Conservation (phyloP, 176 grass and related monocot genomes). For the Oryza nivara region DNA sequence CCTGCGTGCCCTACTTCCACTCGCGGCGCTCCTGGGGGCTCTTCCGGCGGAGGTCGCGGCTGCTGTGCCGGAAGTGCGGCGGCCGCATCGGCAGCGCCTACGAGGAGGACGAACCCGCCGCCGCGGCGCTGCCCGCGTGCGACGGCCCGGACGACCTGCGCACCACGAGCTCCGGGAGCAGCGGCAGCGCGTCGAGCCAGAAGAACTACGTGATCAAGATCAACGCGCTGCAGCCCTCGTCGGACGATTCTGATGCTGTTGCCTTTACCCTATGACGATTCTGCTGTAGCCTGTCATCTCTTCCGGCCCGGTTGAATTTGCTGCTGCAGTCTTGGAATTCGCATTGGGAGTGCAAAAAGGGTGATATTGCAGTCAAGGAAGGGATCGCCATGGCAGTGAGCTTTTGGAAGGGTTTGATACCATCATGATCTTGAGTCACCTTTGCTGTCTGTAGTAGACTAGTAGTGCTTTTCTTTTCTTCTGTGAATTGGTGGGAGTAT, state of each 20-base stretch:
- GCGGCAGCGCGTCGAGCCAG: background rate
- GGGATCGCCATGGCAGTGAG: background rate
- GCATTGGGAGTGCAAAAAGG: background rate
- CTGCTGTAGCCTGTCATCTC: background rate
- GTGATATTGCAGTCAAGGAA: slow-evolving; percentile 18
- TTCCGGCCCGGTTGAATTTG: background rate
- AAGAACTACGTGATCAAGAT: slow-evolving; percentile 75
- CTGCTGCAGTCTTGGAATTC: slow-evolving; percentile 6
- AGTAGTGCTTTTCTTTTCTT: slow-evolving; percentile 9
- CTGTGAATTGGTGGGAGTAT: slow-evolving; percentile 2
- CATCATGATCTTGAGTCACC: background rate
- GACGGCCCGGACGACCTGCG: slow-evolving; percentile 46
- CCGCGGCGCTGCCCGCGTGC: slow-evolving; percentile 4
- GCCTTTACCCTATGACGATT: slow-evolving; percentile 35
- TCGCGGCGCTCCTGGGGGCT: slow-evolving; percentile 59
- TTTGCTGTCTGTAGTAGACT: background rate
- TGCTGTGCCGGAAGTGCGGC: slow-evolving; percentile 75
- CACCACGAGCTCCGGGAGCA: slow-evolving; percentile 26
- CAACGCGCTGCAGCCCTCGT: slow-evolving; percentile 66
- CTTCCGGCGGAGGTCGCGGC: slow-evolving; percentile 52
- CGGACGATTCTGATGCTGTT: slow-evolving; percentile 37
- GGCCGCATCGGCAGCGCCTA: slow-evolving; percentile 53
- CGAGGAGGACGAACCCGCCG: slow-evolving; percentile 25
- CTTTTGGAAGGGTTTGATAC: slow-evolving; percentile 14
- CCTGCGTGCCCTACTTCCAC: slow-evolving; percentile 62